These are phyloP conservation scores for Colletotrichum sp. DNA, from an alignment of 2,329 filamentous ascomycete genomes.

Conservation along the genomic window DNA sequence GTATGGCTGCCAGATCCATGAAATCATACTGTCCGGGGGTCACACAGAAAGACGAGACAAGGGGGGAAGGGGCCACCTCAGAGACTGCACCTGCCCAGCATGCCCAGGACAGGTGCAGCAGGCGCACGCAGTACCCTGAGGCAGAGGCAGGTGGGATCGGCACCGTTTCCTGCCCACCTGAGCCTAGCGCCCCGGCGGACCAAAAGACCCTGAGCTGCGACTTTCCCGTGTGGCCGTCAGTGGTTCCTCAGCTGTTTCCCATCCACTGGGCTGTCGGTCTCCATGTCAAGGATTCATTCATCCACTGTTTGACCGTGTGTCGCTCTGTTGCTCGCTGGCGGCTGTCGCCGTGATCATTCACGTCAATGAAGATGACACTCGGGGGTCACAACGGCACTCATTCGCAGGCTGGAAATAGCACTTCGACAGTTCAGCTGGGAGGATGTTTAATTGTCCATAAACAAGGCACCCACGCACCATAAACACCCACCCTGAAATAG, in stretches of 20 bases:
- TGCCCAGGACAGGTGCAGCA: not conserved
- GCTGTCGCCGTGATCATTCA: not conserved
- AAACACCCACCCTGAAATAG: not conserved
- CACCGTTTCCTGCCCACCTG: not conserved
- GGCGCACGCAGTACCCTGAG: not conserved
- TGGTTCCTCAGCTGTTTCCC: not conserved
- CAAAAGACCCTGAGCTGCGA: constrained; percentile 3
- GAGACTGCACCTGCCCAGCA: not conserved
- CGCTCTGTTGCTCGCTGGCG: not conserved
- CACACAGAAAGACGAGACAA: not conserved
- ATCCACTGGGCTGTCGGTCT: not conserved
- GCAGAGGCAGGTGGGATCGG: too few relatives aligned
- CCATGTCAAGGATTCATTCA: not conserved
- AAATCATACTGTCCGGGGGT: constrained; percentile 17
- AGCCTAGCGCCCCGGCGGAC: not conserved
- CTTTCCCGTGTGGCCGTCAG: not conserved
- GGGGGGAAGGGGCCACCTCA: not conserved
- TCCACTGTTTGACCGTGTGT: not conserved
- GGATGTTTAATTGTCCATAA: not conserved
- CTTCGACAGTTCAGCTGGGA: not conserved
- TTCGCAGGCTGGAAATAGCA: not conserved
- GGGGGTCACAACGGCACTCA: not conserved
- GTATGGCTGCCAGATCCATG: constrained; percentile 12
- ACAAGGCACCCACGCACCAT: not conserved
- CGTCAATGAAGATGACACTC: constrained; percentile 6